Evolutionary conservation across 345 rosid genomes (phyloP).

Genomic region (Ceriops zippeliana): DNA sequence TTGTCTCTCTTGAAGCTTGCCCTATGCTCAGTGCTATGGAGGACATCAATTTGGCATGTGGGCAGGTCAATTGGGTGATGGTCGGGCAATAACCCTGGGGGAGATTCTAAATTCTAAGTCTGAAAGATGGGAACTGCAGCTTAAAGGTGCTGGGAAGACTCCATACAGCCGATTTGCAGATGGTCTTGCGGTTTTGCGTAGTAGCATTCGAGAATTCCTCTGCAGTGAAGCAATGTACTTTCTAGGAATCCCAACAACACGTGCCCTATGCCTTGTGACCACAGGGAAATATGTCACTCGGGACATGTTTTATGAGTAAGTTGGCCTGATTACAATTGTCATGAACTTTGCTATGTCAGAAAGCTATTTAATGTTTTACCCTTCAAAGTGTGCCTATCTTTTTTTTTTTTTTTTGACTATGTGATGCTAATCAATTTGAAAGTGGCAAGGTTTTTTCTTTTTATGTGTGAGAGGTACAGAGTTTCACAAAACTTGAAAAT

Average conservation of each 20-base stretch:
- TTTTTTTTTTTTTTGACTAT: background rate
- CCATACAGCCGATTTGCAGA: slow-evolving; percentile 98
- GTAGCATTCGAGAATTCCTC: slow-evolving; percentile 92
- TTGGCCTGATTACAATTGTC: slow-evolving; percentile 6
- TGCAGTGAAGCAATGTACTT: slow-evolving; percentile 93
- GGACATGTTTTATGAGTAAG: slow-evolving; percentile 99
- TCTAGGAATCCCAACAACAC: slow-evolving; percentile 94
- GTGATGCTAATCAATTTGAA: slow-evolving; percentile 1
- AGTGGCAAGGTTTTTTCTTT: background rate
- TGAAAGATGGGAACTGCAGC: slow-evolving; percentile 97
- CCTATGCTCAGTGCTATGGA: slow-evolving; percentile 95
- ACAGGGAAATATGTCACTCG: slow-evolving; percentile 90
- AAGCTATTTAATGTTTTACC: background rate
- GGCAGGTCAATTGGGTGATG: slow-evolving; percentile 99
- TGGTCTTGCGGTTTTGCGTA: slow-evolving; percentile 94
- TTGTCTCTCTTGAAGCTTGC: slow-evolving; percentile 44
- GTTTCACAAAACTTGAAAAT: background rate
- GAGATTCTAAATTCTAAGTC: slow-evolving; percentile 73
- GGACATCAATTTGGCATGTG: slow-evolving; percentile 98
- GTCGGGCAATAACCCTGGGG: slow-evolving; percentile 93
- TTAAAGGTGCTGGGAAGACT: slow-evolving; percentile 94
- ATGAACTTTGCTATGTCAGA: background rate
- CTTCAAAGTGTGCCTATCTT: background rate
- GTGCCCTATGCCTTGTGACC: slow-evolving; percentile 88
- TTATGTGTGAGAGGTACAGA: background rate